These are phyloP conservation scores for Aspergillus ochraceoroseus DNA, from an alignment of 2,329 filamentous ascomycete species.

Conservation along the genomic window DNA sequence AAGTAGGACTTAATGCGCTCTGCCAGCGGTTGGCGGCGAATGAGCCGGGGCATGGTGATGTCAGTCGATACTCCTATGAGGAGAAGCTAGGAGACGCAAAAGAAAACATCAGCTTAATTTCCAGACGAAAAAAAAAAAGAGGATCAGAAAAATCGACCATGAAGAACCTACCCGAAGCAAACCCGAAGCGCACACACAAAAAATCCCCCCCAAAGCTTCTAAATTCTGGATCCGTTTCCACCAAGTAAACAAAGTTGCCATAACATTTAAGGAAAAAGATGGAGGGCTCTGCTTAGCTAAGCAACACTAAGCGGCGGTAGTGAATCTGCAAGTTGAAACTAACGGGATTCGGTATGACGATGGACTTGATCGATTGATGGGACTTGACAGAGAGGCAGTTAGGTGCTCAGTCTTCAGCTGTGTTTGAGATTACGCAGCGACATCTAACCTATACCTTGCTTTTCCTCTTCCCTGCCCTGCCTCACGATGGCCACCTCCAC, in stretches of 20 bases:
- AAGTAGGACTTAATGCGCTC: constrained; percentile 77
- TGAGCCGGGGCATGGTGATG: constrained; percentile 67
- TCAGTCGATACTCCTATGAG: neutral
- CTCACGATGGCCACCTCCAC: constrained; percentile 56
- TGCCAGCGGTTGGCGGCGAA: constrained; percentile 71
- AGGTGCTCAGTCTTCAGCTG: neutral
- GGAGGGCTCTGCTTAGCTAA: constrained; percentile 19
- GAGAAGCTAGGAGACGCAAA: neutral
- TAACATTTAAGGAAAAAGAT: constrained; percentile 6
- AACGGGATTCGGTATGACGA: constrained; percentile 8
- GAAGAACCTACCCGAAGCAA: neutral
- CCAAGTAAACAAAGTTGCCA: constrained; percentile 16
- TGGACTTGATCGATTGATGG: neutral
- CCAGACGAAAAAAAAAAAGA: neutral
- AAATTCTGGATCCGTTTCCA: constrained; percentile 12
- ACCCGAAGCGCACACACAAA: neutral
- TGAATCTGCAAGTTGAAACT: constrained; percentile 3
- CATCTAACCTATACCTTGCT: neutral
- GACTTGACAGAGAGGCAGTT: neutral
- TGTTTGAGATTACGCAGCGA: neutral
- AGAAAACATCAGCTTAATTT: neutral
- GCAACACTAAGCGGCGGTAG: constrained; percentile 5
- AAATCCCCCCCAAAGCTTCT: neutral
- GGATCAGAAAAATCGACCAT: neutral
- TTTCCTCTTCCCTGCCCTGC: neutral